phyloP scores from a whole-genome alignment of 225 moss, liverwort and hornwort species.

The Polytrichum formosum region DNA sequence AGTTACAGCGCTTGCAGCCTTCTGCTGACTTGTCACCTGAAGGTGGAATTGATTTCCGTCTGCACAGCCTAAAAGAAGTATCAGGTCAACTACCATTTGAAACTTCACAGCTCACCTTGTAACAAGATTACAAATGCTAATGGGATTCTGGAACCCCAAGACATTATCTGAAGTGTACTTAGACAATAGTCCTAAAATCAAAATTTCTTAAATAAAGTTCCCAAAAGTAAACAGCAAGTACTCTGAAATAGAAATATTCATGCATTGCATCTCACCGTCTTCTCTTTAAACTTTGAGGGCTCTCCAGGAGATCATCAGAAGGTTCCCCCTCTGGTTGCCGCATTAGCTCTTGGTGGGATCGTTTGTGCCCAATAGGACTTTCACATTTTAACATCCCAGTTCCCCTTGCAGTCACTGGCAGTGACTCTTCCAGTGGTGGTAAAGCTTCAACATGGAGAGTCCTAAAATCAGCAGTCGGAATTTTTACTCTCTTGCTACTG shows the following conservation, averaged over 20 bases:
- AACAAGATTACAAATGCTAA: too few species aligned
- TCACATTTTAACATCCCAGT: conserved; percentile 16
- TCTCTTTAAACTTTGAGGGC: conserved; percentile 69
- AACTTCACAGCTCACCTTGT: too few species aligned
- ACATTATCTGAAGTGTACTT: too few species aligned
- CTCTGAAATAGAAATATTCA: too few species aligned
- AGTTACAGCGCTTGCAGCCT: conserved; percentile 95
- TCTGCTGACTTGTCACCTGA: conserved; percentile 77
- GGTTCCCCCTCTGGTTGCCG: conserved; percentile 52
- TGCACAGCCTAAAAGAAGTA: conserved; percentile 23
- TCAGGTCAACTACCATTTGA: not conserved
- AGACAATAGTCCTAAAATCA: too few species aligned
- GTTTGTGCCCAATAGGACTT: conserved; percentile 51
- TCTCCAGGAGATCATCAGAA: conserved; percentile 59
- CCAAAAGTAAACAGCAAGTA: too few species aligned
- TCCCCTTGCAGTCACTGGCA: conserved; percentile 24
- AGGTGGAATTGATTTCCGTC: conserved; percentile 70
- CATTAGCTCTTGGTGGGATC: conserved; percentile 45
- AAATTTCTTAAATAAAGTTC: too few species aligned
- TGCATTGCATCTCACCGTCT: conserved; percentile 39
- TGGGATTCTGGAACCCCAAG: too few species aligned
- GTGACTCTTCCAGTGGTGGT: conserved; percentile 26
- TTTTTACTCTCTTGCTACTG: conserved; percentile 21
- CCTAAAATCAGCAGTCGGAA: conserved; percentile 33
- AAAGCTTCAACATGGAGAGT: conserved; percentile 37